Evolutionary conservation across 164 flowering plant species (phyloP).

Genomic region (Brasenia schreberi): DNA sequence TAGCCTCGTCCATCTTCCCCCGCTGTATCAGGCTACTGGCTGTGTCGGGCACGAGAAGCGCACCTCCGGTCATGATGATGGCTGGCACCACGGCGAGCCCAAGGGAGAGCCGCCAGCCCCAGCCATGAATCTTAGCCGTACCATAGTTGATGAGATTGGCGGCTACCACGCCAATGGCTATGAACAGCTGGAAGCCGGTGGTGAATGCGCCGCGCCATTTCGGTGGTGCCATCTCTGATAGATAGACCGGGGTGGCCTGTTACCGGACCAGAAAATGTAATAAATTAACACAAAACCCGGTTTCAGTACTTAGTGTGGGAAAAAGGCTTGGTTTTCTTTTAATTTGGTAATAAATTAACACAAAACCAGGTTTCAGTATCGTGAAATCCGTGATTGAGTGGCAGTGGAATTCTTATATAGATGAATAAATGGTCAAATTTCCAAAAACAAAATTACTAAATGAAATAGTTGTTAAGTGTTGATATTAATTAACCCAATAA

Average conservation of each 20-base stretch:
- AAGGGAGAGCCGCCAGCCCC: constrained; percentile 61
- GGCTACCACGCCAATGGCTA: constrained; percentile 40
- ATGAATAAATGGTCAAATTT: too few relatives aligned
- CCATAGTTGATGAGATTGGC: constrained; percentile 44
- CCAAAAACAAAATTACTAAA: too few relatives aligned
- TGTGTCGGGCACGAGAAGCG: constrained; percentile 30
- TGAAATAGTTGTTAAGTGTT: too few relatives aligned
- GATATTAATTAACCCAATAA: too few relatives aligned
- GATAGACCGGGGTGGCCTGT: constrained; percentile 54
- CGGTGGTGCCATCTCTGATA: constrained; percentile 66
- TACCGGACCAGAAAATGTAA: neutral
- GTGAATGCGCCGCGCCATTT: constrained; percentile 64
- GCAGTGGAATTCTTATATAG: too few relatives aligned
- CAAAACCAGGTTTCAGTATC: too few relatives aligned
- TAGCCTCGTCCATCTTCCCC: constrained; percentile 6
- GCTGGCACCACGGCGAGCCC: constrained; percentile 60
- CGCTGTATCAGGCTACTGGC: constrained; percentile 15
- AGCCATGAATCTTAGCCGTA: constrained; percentile 19
- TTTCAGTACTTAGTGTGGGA: too few relatives aligned
- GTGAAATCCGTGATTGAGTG: too few relatives aligned
- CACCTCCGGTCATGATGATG: constrained; percentile 32
- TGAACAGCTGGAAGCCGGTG: constrained; percentile 47
- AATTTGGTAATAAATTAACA: too few relatives aligned
- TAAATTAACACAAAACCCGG: too few relatives aligned
- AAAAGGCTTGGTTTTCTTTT: too few relatives aligned